These are phyloP conservation scores for Apophysomyces trapeziformis DNA, from an alignment of 371 early-diverging fungal genomes.

Conservation along the genomic window DNA sequence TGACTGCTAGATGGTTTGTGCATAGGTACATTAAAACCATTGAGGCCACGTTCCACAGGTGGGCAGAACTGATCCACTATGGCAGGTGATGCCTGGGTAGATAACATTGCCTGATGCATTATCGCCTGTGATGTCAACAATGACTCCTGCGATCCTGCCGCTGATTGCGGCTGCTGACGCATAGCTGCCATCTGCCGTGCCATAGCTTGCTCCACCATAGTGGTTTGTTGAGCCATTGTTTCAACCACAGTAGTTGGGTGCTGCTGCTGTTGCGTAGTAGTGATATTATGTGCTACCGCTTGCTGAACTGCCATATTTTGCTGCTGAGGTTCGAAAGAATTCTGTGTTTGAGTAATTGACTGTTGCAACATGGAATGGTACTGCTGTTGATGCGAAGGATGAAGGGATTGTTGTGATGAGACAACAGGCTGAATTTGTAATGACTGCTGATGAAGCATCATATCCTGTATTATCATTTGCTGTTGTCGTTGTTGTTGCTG, in stretches of 20 bases:
- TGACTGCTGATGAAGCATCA: background rate
- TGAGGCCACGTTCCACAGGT: background rate
- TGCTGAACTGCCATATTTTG: background rate
- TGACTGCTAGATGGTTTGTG: background rate
- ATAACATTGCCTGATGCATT: conserved; percentile 4
- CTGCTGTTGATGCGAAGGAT: background rate
- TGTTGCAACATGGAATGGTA: background rate
- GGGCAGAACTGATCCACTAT: conserved; percentile 5
- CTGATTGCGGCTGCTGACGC: conserved; percentile 17
- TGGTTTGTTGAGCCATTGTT: conserved; percentile 1
- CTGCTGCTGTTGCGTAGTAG: background rate
- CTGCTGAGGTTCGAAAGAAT: conserved; percentile 1
- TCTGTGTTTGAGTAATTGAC: background rate
- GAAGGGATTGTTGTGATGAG: background rate
- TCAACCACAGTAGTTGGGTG: background rate
- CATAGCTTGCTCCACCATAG: conserved; percentile 24
- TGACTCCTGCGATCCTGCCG: background rate
- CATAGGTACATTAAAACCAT: background rate
- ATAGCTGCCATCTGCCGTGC: conserved; percentile 20
- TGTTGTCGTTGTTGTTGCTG: background rate
- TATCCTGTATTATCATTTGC: background rate
- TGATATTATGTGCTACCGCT: background rate
- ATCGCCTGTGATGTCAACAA: background rate
- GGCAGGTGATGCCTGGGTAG: background rate
- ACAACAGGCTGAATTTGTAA: background rate